Evolutionary conservation across 495 filamentous ascomycete species (phyloP), one percentile per base, ranked within the genome.

Genomic region (Penicillium coffeae): DNA sequence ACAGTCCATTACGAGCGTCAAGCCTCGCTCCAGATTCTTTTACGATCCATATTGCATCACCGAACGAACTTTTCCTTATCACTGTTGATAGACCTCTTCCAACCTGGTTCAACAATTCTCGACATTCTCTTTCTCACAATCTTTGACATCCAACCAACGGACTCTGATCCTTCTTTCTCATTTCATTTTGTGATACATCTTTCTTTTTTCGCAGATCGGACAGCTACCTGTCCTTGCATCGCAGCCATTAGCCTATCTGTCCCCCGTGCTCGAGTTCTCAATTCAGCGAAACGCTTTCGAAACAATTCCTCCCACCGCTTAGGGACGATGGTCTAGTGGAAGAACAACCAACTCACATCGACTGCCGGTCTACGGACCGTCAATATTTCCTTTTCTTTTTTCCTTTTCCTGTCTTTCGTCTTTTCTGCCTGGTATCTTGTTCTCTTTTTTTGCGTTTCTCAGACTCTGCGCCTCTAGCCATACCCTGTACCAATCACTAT

Each of bases 401-500:
- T 25, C 27, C 30, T 48, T 48, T 48, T 37, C 34, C 38, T 44
- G 22, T 25, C 8, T 55, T 37, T 48, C 35, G 8, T 44, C 20
- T 49, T 43, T 40, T 27, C 15, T 50, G 21, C n/a, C 12, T 45
- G 15, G 25, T 44, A 35, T 37, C 40, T 34, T 42, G 10, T 18
- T 38, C 32, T 32, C 27, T 25, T 51, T 37, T 42, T 27, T 37
- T 50, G n/a, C 27, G 7, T 35, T 4, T 32, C 27, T 33, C n/a
- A n/a, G n/a, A n/a, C n/a, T 33, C 33, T 37, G 35, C 35, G 35
- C 13, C 6, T 27, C 16, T 34, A 52, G 15, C 46, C 60, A 63
- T 63, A 63, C 60, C 56, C 60, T 63, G 60, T 63, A 63, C 47
- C 56, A 60, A 63, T 53, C 60, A 60, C 59, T 57, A 63, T 63